Conservation (phyloP, 129 eudicot species). For the Flaveria brownii region DNA sequence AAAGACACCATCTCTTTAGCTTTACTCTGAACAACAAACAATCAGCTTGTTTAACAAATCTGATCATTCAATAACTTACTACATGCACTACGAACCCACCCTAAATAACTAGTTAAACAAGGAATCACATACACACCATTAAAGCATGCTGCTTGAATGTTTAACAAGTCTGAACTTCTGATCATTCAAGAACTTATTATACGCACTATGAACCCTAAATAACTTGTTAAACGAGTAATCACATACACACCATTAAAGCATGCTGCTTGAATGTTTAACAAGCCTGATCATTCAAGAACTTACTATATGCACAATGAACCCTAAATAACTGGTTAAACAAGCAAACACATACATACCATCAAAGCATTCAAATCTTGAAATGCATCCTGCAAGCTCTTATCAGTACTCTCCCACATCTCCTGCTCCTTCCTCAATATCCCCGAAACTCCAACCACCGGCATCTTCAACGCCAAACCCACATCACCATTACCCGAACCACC, state of each 20-base stretch:
- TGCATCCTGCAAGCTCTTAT: conserved; percentile 98
- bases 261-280: too few relatives aligned
- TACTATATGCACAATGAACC: too few relatives aligned
- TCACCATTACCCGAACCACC: conserved; percentile 34
- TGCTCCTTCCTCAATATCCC: conserved; percentile 96
- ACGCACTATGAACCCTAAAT: too few relatives aligned
- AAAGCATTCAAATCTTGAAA: conserved; percentile 97
- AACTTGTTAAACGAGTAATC: too few relatives aligned
- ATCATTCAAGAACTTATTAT: background rate
- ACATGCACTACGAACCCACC: too few relatives aligned
- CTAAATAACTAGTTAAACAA: too few relatives aligned
- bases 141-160: too few relatives aligned
- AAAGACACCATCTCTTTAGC: conserved; percentile 97
- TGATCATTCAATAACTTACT: background rate
- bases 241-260: too few relatives aligned
- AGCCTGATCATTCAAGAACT: too few relatives aligned
- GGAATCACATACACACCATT: too few relatives aligned
- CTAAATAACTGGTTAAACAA: too few relatives aligned
- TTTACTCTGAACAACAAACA: conserved; percentile 54
- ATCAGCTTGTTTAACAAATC: background rate
- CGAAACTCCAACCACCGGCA: conserved; percentile 91
- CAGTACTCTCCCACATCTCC: conserved; percentile 99
- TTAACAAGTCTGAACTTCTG: background rate
- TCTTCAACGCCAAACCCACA: conserved; percentile 38
- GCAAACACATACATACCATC: conserved; percentile 49